Conservation (phyloP, 1,139 yeast genomes). For the Waltiozyma sp. region DNA sequence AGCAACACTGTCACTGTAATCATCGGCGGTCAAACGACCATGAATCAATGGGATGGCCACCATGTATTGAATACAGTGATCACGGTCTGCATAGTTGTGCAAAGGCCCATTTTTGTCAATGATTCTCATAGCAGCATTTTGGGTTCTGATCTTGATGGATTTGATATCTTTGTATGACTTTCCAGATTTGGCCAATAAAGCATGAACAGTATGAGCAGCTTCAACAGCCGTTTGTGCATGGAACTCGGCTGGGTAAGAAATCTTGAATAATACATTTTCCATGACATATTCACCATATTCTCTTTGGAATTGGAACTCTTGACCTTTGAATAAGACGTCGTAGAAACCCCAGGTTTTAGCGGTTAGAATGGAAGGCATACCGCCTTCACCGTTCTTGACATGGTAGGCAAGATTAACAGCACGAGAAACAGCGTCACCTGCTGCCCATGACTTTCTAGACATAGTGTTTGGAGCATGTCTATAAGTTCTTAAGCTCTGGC, state of each 20-base stretch:
- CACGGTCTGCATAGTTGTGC: conserved; percentile 52
- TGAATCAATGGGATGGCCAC: conserved; percentile 42
- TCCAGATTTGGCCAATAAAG: conserved; percentile 27
- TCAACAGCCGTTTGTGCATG: conserved; percentile 60
- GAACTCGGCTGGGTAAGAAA: conserved; percentile 56
- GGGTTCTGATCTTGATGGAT: conserved; percentile 39
- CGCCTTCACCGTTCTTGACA: conserved; percentile 42
- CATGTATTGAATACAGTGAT: conserved; percentile 55
- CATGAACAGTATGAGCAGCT: conserved; percentile 37
- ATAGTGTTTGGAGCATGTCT: conserved; percentile 56
- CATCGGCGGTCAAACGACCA: conserved; percentile 47
- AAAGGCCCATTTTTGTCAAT: conserved; percentile 49
- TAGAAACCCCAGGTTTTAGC: conserved; percentile 54
- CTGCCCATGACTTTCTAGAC: conserved; percentile 57
- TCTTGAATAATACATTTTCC: conserved; percentile 51
- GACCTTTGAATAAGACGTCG: conserved; percentile 43
- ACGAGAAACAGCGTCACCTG: conserved; percentile 52
- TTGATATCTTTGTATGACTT: conserved; percentile 37
- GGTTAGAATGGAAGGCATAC: conserved; percentile 46
- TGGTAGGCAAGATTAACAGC: conserved; percentile 45
- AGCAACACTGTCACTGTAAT: conserved; percentile 41
- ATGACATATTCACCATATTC: conserved; percentile 45
- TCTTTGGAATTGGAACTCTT: conserved; percentile 42
- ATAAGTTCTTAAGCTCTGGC: conserved; percentile 46
- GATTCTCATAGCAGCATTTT: conserved; percentile 48